phyloP scores from a whole-genome alignment of 2,329 filamentous ascomycete genomes.

The Colletotrichum gigasporum region DNA sequence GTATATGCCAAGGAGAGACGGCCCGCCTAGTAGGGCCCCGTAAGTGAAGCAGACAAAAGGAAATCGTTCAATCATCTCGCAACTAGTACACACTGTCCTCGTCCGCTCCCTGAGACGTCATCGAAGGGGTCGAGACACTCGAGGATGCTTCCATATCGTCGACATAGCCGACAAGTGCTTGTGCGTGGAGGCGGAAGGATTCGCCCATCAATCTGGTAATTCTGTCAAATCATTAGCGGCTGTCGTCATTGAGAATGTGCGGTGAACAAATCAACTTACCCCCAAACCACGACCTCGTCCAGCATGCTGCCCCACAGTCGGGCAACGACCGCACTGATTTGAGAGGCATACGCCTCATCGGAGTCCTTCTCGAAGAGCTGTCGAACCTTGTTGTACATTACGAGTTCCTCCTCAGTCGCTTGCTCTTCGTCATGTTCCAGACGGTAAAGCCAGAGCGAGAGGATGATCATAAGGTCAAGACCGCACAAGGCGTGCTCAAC shows the following conservation, averaged over 20 bases:
- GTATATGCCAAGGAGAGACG: conserved; percentile 57
- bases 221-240: conserved; percentile 53
- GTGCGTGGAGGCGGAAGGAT: conserved; percentile 95
- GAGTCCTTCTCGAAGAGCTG: conserved; percentile 91
- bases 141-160: conserved; percentile 79
- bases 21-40: conserved; percentile 37
- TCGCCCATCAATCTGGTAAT: conserved; percentile 97
- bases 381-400: conserved; percentile 93
- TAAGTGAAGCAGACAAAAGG: conserved; percentile 44
- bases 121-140: conserved; percentile 75
- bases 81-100: conserved; percentile 77
- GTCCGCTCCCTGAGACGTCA: conserved; percentile 76
- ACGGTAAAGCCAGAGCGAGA: conserved; percentile 97
- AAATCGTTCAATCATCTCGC: conserved; percentile 62
- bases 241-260: not conserved
- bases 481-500: conserved; percentile 97
- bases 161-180: conserved; percentile 94
- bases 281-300: conserved; percentile 98
- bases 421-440: conserved; percentile 98
- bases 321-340: conserved; percentile 94
- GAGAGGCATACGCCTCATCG: conserved; percentile 81
- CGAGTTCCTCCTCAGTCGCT: conserved; percentile 82
- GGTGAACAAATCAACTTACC: conserved; percentile 72
- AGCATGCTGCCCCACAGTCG: conserved; percentile 98
- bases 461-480: conserved; percentile 96